These are phyloP conservation scores for Myochromella boudieri DNA, from an alignment of 768 basidiomycete genomes.

Conservation along the genomic window DNA sequence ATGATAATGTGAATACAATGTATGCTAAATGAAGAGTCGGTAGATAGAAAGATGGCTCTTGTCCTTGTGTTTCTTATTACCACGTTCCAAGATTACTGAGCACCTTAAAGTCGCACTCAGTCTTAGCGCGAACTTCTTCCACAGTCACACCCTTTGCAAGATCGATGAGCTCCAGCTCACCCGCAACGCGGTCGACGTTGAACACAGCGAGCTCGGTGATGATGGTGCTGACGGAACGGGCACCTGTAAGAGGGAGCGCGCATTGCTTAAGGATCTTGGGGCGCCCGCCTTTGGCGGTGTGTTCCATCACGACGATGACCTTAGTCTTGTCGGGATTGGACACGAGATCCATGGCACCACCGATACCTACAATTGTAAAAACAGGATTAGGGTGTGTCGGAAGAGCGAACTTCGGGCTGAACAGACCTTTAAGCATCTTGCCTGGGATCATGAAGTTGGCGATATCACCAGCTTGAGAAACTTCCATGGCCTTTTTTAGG, in stretches of 20 bases:
- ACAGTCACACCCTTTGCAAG: slow-evolving; percentile 81
- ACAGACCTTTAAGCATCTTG: slow-evolving; percentile 78
- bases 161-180: slow-evolving; percentile 75
- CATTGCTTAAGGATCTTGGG: slow-evolving; percentile 87
- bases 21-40: no score
- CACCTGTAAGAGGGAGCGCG: slow-evolving; percentile 84
- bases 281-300: slow-evolving; percentile 85
- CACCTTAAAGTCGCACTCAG: slow-evolving; percentile 79
- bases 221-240: slow-evolving; percentile 84
- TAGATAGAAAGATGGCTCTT: no score
- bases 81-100: slow-evolving; percentile 48
- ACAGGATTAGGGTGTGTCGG: not conserved
- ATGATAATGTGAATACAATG: no score
- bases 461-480: slow-evolving; percentile 88
- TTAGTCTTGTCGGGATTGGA: slow-evolving; percentile 96
- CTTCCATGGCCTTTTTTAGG: slow-evolving; percentile 80
- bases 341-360: slow-evolving; percentile 95
- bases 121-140: slow-evolving; percentile 85
- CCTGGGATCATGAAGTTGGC: slow-evolving; percentile 99
- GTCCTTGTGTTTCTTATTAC: no score
- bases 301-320: slow-evolving; percentile 88
- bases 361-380: slow-evolving; percentile 67
- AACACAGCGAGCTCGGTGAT: slow-evolving; percentile 94
- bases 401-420: not conserved
- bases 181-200: slow-evolving; percentile 75